Evolutionary conservation across 139 green algal genomes (phyloP).

Genomic region (Micractinium sp.): DNA sequence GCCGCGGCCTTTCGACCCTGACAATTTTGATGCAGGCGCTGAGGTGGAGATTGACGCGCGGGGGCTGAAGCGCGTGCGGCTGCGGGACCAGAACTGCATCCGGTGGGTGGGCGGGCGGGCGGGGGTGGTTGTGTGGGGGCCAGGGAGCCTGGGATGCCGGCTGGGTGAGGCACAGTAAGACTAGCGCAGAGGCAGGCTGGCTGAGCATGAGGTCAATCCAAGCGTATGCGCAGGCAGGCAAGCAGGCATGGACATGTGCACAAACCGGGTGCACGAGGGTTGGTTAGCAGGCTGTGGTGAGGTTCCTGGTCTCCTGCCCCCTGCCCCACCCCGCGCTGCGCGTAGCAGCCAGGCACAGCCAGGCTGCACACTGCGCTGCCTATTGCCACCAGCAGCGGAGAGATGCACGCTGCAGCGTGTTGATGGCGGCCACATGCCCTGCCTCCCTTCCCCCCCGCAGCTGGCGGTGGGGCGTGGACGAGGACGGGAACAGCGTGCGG

Average conservation of each 20-base stretch:
- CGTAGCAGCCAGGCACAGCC: too few relatives aligned
- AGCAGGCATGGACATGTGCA: too few relatives aligned
- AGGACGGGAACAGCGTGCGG: constrained; percentile 38
- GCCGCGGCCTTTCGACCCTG: constrained; percentile 64
- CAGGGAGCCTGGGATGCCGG: not conserved
- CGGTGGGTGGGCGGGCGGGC: constrained; percentile 23
- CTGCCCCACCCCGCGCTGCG: too few relatives aligned
- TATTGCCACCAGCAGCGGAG: too few relatives aligned
- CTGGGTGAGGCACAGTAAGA: not conserved
- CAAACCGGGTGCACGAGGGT: too few relatives aligned
- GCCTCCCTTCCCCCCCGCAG: constrained; percentile 21
- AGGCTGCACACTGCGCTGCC: too few relatives aligned
- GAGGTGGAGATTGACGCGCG: constrained; percentile 32
- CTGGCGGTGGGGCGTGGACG: constrained; percentile 49
- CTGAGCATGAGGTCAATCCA: too few relatives aligned
- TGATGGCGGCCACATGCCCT: not conserved
- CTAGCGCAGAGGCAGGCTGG: too few relatives aligned
- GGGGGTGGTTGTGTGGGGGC: not conserved
- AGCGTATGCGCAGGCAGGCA: not conserved
- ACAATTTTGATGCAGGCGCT: constrained; percentile 52
- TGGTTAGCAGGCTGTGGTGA: too few relatives aligned
- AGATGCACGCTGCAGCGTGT: not conserved
- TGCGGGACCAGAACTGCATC: constrained; percentile 58
- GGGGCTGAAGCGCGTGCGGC: constrained; percentile 34
- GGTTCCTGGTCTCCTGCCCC: too few relatives aligned